These are phyloP conservation scores for Botryotinia convoluta DNA, from an alignment of 2,329 filamentous ascomycete species.

Conservation along the genomic window DNA sequence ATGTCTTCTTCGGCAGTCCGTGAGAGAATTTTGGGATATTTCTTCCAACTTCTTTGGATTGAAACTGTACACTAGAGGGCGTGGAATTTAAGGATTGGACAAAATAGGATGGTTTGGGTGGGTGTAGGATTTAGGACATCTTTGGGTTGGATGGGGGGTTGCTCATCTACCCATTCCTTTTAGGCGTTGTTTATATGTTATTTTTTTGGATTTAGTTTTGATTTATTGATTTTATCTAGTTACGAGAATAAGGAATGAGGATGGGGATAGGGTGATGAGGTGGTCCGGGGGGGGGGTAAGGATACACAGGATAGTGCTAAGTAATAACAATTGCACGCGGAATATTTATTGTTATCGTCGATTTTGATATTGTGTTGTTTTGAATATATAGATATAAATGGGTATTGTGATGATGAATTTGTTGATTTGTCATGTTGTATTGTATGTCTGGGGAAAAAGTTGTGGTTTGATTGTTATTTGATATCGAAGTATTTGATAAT, in stretches of 20 bases:
- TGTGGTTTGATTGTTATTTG: neutral
- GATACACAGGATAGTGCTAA: neutral
- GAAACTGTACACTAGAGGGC: constrained; percentile 15
- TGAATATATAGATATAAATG: neutral
- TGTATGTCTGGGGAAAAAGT: neutral
- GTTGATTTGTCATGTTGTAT: neutral
- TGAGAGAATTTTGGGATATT: constrained; percentile 12
- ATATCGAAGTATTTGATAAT: no score
- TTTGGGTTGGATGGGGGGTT: neutral
- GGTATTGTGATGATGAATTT: neutral
- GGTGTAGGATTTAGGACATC: neutral
- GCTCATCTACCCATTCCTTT: constrained; percentile 19
- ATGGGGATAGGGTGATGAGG: constrained; percentile 4
- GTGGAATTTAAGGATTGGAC: constrained; percentile 10
- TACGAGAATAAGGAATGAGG: constrained; percentile 5
- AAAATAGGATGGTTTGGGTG: constrained; percentile 16
- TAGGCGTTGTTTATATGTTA: constrained; percentile 18
- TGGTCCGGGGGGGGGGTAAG: neutral
- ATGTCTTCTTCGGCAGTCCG: constrained; percentile 39
- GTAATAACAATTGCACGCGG: constrained; percentile 7
- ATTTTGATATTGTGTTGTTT: neutral
- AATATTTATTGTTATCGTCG: neutral
- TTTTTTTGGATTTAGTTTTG: neutral
- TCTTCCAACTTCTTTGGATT: constrained; percentile 10
- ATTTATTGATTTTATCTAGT: constrained; percentile 14